Conservation (phyloP, 2,329 filamentous ascomycete genomes). For the Neofusicoccum sp. region DNA sequence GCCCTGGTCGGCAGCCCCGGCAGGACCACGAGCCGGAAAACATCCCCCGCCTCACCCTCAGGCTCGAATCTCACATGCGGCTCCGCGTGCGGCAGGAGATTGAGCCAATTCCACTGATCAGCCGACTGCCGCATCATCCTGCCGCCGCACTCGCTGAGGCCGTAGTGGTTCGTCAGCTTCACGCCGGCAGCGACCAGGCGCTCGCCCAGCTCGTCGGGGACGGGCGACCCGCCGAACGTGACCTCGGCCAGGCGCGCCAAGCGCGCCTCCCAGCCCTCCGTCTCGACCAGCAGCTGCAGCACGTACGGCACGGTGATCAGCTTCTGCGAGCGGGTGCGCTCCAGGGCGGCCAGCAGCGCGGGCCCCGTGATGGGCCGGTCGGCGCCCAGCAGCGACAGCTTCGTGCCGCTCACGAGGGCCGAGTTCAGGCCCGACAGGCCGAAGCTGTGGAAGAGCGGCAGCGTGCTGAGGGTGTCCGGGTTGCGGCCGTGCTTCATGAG, state of each 20-base stretch:
- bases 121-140: conserved; percentile 59
- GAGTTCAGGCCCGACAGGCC: neutral
- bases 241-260: conserved; percentile 55
- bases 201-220: conserved; percentile 62
- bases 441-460: conserved; percentile 9
- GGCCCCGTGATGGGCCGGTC: conserved; percentile 41
- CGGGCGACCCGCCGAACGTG: conserved; percentile 61
- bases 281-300: conserved; percentile 65
- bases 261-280: conserved; percentile 54
- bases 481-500: neutral
- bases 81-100: conserved; percentile 42
- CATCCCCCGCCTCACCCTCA: neutral
- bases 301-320: conserved; percentile 67
- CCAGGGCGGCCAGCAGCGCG: neutral
- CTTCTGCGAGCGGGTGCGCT: neutral
- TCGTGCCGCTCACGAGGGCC: neutral
- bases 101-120: conserved; percentile 63
- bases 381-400: neutral
- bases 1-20: neutral
- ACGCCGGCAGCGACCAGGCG: conserved; percentile 56
- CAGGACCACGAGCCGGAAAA: neutral
- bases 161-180: conserved; percentile 60
- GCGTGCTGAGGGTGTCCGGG: neutral
- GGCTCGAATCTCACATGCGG: conserved; percentile 41
- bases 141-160: conserved; percentile 62